phyloP scores from a whole-genome alignment of 192 early-diverging fungal genomes.

The Entomortierella lignicola region DNA sequence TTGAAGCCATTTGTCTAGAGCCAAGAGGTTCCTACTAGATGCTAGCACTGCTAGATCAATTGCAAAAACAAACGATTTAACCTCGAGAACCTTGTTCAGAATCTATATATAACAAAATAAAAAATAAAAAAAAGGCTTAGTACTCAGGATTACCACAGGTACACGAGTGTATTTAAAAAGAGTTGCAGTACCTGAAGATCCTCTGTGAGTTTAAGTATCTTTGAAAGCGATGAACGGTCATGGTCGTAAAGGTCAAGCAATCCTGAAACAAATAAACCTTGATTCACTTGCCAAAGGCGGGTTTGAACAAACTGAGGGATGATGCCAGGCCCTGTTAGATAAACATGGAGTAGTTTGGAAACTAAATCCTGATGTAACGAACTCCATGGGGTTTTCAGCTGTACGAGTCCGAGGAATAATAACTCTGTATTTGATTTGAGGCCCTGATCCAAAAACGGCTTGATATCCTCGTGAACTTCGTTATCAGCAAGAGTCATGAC shows the following conservation, averaged over 20 bases:
- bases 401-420: constrained; percentile 76
- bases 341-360: constrained; percentile 68
- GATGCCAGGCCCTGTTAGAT: constrained; percentile 71
- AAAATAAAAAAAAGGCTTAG: too few relatives aligned
- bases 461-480: constrained; percentile 69
- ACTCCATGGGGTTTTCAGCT: constrained; percentile 63
- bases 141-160: too few relatives aligned
- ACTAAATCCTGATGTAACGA: constrained; percentile 73
- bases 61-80: constrained; percentile 73
- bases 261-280: constrained; percentile 67
- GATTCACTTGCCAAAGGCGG: constrained; percentile 75
- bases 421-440: constrained; percentile 78
- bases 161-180: too few relatives aligned
- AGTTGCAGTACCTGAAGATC: constrained; percentile 88
- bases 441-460: constrained; percentile 70
- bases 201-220: constrained; percentile 81
- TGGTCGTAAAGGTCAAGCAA: constrained; percentile 79
- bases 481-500: constrained; percentile 68
- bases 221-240: constrained; percentile 67
- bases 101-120: constrained; percentile 60
- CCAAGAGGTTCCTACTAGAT: constrained; percentile 79
- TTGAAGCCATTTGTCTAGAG: constrained; percentile 87
- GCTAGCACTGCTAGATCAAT: constrained; percentile 87
- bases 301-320: constrained; percentile 74
- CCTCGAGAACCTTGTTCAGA: constrained; percentile 74